These are phyloP conservation scores for Ochetophila trinervis DNA, from an alignment of 306 rosid genomes.

Conservation along the genomic window DNA sequence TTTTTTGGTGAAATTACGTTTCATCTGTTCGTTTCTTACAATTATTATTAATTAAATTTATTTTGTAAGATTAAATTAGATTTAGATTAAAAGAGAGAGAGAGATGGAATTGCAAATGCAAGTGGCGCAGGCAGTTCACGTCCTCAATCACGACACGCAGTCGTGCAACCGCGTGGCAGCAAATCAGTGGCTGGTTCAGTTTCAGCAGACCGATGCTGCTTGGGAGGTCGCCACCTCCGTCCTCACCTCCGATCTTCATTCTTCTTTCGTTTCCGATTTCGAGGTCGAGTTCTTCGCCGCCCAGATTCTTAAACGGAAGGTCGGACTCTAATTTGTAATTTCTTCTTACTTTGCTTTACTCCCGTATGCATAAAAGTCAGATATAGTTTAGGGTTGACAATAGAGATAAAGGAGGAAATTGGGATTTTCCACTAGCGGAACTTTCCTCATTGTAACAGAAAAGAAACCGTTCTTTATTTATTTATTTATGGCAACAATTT, in stretches of 20 bases:
- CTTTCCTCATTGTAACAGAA: no score
- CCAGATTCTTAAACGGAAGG: constrained; percentile 97
- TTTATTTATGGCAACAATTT: no score
- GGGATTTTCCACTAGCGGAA: no score
- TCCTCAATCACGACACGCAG: constrained; percentile 80
- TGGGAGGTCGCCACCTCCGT: constrained; percentile 96
- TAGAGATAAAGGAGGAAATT: no score
- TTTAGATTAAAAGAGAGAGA: constrained; percentile 7
- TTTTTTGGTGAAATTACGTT: no score
- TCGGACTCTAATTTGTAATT: constrained; percentile 7
- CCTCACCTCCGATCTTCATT: constrained; percentile 62
- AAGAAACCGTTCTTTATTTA: no score
- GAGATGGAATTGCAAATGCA: constrained; percentile 59
- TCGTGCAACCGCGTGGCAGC: constrained; percentile 99
- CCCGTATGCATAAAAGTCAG: no score
- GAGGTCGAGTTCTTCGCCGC: constrained; percentile 98
- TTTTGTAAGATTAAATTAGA: constrained; percentile 11
- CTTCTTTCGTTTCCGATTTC: constrained; percentile 43
- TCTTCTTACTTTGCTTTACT: neutral
- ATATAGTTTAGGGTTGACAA: neutral
- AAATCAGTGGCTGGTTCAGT: constrained; percentile 96
- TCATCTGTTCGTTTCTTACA: constrained; percentile 7
- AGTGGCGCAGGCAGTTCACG: constrained; percentile 89
- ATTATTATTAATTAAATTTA: neutral
- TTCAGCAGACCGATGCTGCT: constrained; percentile 90